These are phyloP conservation scores for Cyberlindnera samutprakarnensis DNA, from an alignment of 805 yeast species.

Conservation along the genomic window DNA sequence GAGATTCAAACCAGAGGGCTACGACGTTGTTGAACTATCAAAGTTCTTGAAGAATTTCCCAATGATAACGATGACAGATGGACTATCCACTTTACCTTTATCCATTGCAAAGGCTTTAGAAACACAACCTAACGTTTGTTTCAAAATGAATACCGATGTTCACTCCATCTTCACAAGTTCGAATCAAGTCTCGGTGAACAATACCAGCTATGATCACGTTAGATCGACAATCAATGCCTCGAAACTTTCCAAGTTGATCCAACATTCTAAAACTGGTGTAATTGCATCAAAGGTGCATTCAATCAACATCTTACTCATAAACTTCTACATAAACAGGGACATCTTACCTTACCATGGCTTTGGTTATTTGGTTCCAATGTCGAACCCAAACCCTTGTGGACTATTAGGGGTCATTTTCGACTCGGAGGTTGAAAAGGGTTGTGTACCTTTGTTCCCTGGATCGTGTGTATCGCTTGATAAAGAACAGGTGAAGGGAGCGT, in stretches of 20 bases:
- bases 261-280: slow-evolving; percentile 6
- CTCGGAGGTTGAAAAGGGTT: slow-evolving; percentile 67
- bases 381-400: slow-evolving; percentile 39
- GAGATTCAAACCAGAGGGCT: slow-evolving; percentile 33
- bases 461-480: no score
- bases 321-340: slow-evolving; percentile 49
- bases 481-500: no score
- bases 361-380: slow-evolving; percentile 77
- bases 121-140: slow-evolving; percentile 31
- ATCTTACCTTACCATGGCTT: slow-evolving; percentile 56
- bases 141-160: slow-evolving; percentile 26
- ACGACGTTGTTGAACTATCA: slow-evolving; percentile 27
- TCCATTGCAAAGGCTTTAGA: slow-evolving; percentile 32
- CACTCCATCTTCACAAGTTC: slow-evolving; percentile 2
- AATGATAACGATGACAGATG: slow-evolving; percentile 49
- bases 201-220: slow-evolving; percentile 40
- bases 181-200: slow-evolving; percentile 3
- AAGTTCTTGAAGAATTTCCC: slow-evolving; percentile 44
- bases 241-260: slow-evolving; percentile 29
- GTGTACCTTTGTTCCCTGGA: slow-evolving; percentile 23
- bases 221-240: slow-evolving; percentile 50
- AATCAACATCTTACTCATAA: slow-evolving; percentile 54
- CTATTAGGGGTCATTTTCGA: slow-evolving; percentile 87
- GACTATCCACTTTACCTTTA: slow-evolving; percentile 47
- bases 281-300: slow-evolving; percentile 19